Evolutionary conservation across 148 eudicot genomes (phyloP), one percentile per base, ranked within the genome.

Genomic region (Rhododendron molle): DNA sequence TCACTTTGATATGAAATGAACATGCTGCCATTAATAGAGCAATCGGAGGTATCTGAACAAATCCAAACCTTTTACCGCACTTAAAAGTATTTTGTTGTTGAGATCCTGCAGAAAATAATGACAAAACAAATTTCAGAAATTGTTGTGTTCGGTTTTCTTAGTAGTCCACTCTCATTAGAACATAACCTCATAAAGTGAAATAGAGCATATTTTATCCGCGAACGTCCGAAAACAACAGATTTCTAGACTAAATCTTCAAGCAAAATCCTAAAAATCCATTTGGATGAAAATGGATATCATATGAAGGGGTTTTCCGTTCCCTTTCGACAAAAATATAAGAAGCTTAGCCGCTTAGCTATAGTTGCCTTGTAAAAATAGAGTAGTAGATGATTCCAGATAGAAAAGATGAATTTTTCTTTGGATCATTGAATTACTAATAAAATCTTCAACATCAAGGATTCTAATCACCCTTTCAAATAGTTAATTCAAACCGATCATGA

Each of bases 1-100:
- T 7, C 28, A 80, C 9, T 36, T 54, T 13, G 34, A 23, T 36
- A 60, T 60, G 78, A 23, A 30, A 44, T 21, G 60, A 20, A 81
- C 12, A 3, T 44, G 20, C 36, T 67, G 44, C 20, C 32, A 16
- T 12, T 26, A 60, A 4, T 81, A 40, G 71, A 69, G 73, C 83
- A 26, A 60, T 69, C 16, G 36, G 52, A 18, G 16, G 69, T 86
- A 9, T 58, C 4, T 8, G 60, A 38, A 62, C 46, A n/a, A 77
- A 77, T 83, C 40, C 83, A 71, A 81, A 93, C 95, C 95, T 88
- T 88, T 85, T 71, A 93, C 32, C 14, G 95, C 94, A 86, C 91
- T 92, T 4, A 86, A 86, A 50, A 92, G 83, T 80, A 93, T 87
- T 23, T 76, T 88, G 87, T 91, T 93, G 73, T 40, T 81, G 69